Conservation (phyloP, 176 grass and related monocot genomes). For the Oryza longistaminata region DNA sequence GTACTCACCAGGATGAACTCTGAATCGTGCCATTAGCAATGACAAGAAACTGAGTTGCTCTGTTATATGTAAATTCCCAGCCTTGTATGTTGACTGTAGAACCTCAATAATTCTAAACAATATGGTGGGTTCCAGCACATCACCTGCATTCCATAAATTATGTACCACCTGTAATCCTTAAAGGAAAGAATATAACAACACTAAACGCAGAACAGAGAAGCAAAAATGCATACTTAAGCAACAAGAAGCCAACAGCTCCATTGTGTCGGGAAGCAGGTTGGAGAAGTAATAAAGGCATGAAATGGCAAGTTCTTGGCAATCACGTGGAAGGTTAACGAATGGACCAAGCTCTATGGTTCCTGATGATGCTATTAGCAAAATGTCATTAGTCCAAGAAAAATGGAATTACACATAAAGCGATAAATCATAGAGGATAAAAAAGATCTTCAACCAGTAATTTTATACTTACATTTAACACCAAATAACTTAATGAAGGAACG, state of each 20-base stretch:
- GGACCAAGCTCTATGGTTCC: conserved; percentile 58
- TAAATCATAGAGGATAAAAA: not conserved
- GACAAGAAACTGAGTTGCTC: conserved; percentile 79
- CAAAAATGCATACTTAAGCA: conserved; percentile 78
- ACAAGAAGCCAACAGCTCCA: conserved; percentile 62
- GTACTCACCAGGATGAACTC: conserved; percentile 67
- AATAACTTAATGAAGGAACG: conserved; percentile 63
- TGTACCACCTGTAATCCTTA: not conserved
- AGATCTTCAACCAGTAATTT: conserved; percentile 30
- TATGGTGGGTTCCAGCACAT: conserved; percentile 56
- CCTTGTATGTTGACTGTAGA: conserved; percentile 73
- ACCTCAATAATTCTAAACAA: conserved; percentile 69
- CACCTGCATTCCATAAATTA: conserved; percentile 63
- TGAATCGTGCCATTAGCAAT: conserved; percentile 70
- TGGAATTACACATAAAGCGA: not conserved
- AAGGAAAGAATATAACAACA: not conserved
- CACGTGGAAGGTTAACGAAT: conserved; percentile 56
- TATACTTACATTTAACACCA: conserved; percentile 60
- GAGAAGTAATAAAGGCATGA: conserved; percentile 93
- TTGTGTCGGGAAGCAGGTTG: conserved; percentile 57
- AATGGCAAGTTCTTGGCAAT: conserved; percentile 80
- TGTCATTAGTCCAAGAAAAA: conserved; percentile 22
- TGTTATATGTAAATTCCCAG: conserved; percentile 56
- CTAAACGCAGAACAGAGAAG: not conserved
- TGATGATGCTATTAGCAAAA: conserved; percentile 49